Evolutionary conservation across 257 asterid genomes (phyloP), one percentile per base, ranked within the genome.

Genomic region (Handroanthus guayacan): DNA sequence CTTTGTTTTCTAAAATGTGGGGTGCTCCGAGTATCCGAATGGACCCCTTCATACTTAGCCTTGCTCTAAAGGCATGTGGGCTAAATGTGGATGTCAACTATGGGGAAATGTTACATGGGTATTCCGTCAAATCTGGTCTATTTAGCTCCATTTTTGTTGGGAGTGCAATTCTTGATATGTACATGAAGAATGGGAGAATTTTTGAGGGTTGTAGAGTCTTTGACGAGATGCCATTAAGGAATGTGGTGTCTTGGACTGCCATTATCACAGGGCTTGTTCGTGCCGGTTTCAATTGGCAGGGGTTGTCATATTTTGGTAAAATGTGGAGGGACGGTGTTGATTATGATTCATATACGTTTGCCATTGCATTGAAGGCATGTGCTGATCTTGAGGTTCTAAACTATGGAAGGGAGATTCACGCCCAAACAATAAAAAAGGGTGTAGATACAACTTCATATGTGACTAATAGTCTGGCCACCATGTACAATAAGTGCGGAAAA

Each of bases 171-270:
- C 88, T 95, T 57, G 93, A 89, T 80, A 89, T 90, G 96, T 90
- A 94, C 83, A 87, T 86, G 89, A 94, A 94, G 82, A 75, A 80
- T 60, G 91, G 90, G 20, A 84, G 86, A 77, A 88, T 90, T 65
- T 78, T 76, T 14, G 93, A 87, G 65, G 97, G 92, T 62, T 85
- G 93, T 64, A 70, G 79, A 71, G 63, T 87, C 58, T 92, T 94
- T 67, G 87, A 89, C 75, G 95, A 87, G 82, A 89, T 94, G 97
- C 96, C 96, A 51, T 50, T 84, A 31, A 89, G 95, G 77, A 95
- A 92, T 84, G 96, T 95, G 12, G 95, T 95, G 64, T 88, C 96
- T 67, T 95, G 99, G 99, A 95, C 97, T 6, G 91, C 98, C 78
- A 78, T 92, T 58, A 91, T 95, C 55, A 89, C 98, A 0, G 98